A percentile compares a stretch with the other conserved stretches of the same genome.
Conservation (phyloP, 108 stramenopile species). For the Licmophora abbreviata region DNA sequence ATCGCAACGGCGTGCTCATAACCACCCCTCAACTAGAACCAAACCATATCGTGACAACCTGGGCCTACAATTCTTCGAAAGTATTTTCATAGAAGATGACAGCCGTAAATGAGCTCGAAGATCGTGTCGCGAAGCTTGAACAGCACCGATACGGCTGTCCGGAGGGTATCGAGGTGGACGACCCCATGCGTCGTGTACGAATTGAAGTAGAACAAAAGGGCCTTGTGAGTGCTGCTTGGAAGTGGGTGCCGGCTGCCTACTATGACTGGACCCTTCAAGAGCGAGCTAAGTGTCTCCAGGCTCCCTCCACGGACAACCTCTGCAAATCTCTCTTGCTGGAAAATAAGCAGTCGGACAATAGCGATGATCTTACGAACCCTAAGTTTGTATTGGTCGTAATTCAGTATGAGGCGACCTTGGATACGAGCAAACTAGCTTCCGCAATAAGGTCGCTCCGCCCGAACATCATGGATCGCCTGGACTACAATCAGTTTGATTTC, state of each 20-base stretch:
- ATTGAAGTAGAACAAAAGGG: conserved; percentile 29
- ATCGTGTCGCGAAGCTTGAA: conserved; percentile 24
- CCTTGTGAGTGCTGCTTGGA: conserved; percentile 49
- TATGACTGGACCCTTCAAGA: conserved; percentile 49
- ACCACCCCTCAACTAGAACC: not conserved
- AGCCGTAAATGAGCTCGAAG: conserved; percentile 10
- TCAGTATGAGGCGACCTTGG: conserved; percentile 69
- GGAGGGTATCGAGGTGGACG: conserved; percentile 23
- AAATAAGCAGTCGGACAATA: conserved; percentile 46
- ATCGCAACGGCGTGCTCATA: no score
- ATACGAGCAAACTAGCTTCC: conserved; percentile 41
- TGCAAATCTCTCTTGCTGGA: conserved; percentile 81
- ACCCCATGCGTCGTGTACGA: conserved; percentile 56
- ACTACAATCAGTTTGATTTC: conserved; percentile 50
- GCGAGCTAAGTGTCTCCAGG: conserved; percentile 42
- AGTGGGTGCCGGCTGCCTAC: conserved; percentile 55
- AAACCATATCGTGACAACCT: not conserved
- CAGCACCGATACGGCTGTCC: conserved; percentile 24
- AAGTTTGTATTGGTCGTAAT: conserved; percentile 67
- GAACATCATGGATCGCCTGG: conserved; percentile 30
- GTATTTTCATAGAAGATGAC: not conserved
- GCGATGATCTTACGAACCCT: conserved; percentile 40
- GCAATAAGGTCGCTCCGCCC: conserved; percentile 59
- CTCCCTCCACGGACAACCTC: conserved; percentile 33
- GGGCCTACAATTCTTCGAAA: not conserved